These are phyloP conservation scores for Penstemon davidsonii DNA, from an alignment of 257 asterid species.

Conservation along the genomic window DNA sequence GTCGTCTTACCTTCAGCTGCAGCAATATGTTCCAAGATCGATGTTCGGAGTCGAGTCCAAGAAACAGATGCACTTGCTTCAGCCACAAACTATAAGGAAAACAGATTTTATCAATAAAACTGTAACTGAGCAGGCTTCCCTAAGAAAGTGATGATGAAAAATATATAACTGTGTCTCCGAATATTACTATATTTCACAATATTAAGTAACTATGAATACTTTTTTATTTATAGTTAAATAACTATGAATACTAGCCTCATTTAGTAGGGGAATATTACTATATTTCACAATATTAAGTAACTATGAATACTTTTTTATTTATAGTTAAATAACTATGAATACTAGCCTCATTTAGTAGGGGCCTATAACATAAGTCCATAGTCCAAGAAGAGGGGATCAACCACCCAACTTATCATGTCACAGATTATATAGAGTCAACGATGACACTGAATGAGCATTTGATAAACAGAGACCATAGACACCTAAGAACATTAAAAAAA, in stretches of 20 bases:
- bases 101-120: slow-evolving; percentile 30
- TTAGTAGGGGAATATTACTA: not conserved
- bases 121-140: slow-evolving; percentile 10
- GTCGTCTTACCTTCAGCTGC: slow-evolving; percentile 66
- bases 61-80: slow-evolving; percentile 64
- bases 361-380: slow-evolving; percentile 12
- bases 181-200: not conserved
- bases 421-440: no score
- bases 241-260: slow-evolving; percentile 14
- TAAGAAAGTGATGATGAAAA: slow-evolving; percentile 7
- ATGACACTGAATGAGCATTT: not conserved
- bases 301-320: no score
- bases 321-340: slow-evolving; percentile 5
- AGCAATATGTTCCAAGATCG: slow-evolving; percentile 57
- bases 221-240: not conserved
- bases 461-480: slow-evolving; percentile 8
- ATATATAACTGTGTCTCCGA: slow-evolving; percentile 13
- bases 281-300: not conserved
- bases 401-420: no score
- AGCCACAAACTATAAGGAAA: slow-evolving; percentile 63
- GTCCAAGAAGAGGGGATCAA: not conserved
- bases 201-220: not conserved
- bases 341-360: not conserved
- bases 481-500: slow-evolving; percentile 3
- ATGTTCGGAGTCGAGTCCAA: slow-evolving; percentile 47